A percentile compares a stretch with the other conserved stretches of the same genome.
These are phyloP conservation scores for Pythium inflatum DNA, from an alignment of 352 stramenopile species.

Conservation along the genomic window DNA sequence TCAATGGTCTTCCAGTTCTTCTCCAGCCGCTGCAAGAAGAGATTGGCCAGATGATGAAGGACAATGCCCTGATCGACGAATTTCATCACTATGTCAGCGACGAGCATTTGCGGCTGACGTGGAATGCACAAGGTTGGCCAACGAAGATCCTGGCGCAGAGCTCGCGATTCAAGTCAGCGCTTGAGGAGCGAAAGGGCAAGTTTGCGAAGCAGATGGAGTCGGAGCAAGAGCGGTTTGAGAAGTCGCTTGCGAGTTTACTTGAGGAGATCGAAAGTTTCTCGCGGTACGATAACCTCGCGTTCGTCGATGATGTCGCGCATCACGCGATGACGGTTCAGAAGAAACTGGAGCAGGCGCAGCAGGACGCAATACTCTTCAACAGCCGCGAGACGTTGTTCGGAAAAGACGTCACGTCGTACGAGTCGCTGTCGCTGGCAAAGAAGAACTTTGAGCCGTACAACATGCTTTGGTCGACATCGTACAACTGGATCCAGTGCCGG, in stretches of 20 bases:
- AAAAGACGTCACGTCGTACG: constrained; percentile 90
- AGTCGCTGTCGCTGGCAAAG: constrained; percentile 78
- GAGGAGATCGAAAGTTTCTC: constrained; percentile 91
- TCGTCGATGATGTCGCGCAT: constrained; percentile 88
- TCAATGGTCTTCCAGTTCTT: constrained; percentile 68
- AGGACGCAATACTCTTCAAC: constrained; percentile 93
- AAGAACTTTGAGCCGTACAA: constrained; percentile 96
- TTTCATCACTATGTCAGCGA: constrained; percentile 85
- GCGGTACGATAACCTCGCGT: constrained; percentile 86
- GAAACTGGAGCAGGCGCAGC: constrained; percentile 87
- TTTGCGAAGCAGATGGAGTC: constrained; percentile 94
- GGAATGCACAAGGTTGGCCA: constrained; percentile 90
- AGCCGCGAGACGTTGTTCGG: constrained; percentile 91
- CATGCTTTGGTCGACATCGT: constrained; percentile 90
- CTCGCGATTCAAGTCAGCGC: constrained; percentile 67
- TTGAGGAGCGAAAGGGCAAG: constrained; percentile 83
- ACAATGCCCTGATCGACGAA: constrained; percentile 82
- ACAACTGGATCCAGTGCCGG: constrained; percentile 91
- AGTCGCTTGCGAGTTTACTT: constrained; percentile 77
- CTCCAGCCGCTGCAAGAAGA: constrained; percentile 82
- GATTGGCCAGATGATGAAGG: constrained; percentile 77
- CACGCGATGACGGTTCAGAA: constrained; percentile 87
- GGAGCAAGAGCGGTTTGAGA: constrained; percentile 93
- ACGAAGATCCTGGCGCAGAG: constrained; percentile 88
- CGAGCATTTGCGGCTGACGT: constrained; percentile 87